These are phyloP conservation scores for Bolboschoenus planiculmis DNA, from an alignment of 176 grass and related monocot genomes.

Conservation along the genomic window DNA sequence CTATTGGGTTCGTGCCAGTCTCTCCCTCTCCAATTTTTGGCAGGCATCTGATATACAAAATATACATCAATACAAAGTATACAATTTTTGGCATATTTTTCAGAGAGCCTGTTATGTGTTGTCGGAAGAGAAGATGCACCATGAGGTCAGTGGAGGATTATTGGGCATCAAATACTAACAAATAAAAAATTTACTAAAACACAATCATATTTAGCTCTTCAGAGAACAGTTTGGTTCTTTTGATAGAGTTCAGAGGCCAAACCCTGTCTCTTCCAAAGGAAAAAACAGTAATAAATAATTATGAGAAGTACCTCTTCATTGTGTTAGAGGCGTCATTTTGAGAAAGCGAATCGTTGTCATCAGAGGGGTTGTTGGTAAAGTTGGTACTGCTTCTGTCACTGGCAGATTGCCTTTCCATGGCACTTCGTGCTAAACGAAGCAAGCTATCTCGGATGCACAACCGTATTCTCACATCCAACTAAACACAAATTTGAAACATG, in stretches of 20 bases:
- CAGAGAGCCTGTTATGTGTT: too few species aligned
- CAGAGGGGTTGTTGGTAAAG: background rate
- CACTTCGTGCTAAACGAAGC: constrained; percentile 72
- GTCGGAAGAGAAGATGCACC: background rate
- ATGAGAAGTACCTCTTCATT: background rate
- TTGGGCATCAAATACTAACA: background rate
- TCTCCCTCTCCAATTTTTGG: constrained; percentile 16
- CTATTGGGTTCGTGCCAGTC: constrained; percentile 29
- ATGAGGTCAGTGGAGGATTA: background rate
- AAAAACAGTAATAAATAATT: background rate
- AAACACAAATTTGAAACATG: constrained; percentile 24
- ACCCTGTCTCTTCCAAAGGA: background rate
- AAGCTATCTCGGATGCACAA: constrained; percentile 79
- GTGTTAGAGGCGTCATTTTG: background rate
- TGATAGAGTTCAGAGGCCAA: background rate
- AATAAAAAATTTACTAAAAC: background rate
- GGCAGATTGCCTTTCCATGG: constrained; percentile 63
- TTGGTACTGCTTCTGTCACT: constrained; percentile 49
- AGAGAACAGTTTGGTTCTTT: background rate
- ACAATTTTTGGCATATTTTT: too few species aligned
- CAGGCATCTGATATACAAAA: background rate
- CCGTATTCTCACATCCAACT: constrained; percentile 73
- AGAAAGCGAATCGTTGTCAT: constrained; percentile 4
- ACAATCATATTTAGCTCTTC: background rate
- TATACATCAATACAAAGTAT: constrained; percentile 1